Base-by-base conservation (phyloP, 129 eudicot species). In the Lonicera japonica region DNA sequence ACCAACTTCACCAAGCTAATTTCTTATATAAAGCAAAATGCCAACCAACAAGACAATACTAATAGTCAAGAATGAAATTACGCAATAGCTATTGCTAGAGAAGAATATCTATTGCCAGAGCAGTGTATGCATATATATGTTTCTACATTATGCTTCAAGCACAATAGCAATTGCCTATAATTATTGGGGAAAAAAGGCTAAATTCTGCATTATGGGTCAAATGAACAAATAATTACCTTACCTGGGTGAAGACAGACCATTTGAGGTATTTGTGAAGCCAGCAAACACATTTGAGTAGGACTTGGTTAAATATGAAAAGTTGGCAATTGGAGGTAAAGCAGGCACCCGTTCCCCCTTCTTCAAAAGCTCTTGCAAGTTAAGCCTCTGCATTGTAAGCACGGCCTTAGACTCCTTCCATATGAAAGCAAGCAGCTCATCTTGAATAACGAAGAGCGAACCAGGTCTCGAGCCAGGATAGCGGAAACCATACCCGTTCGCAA, bases 391-490 rank as follows among this genome's bases (percentile, higher is more conserved):
- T 25, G 95, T 86, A 79, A 90, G 77, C 47, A 83, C 86, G 43
- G 85, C 83, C 72, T 81, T 68, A 25, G 97, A 81, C 54, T 90
- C 97, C 67, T 86, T 90, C 97, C 97, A 90, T 61, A 83, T 59
- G 48, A 90, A 90, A 66, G 87, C 97, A 65, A 90, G 95, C 72
- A 86, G 64, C 61, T 78, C 91, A 41, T 84, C 81, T 51, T 75
- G 73, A 65, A 79, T 80, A 21, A 77, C 95, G 81, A 68, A 90
- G 24, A 90, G 75, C 1, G 97, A 80, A 29, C 97, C 97, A 5
- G 97, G 97, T 67, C 86, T 90, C 24, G 92, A 86, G 14, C 97
- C 97, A 8, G 97, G 97, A 77, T 90, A 90, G 62, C 97, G 79
- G 63, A 90, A 90, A 36, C 97, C 97, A 73, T 90, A 90, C 15